A percentile compares a stretch with the other conserved stretches of the same genome.
Evolutionary conservation across 768 basidiomycete genomes (phyloP).

Genomic region (Pleurotus cornucopiae): DNA sequence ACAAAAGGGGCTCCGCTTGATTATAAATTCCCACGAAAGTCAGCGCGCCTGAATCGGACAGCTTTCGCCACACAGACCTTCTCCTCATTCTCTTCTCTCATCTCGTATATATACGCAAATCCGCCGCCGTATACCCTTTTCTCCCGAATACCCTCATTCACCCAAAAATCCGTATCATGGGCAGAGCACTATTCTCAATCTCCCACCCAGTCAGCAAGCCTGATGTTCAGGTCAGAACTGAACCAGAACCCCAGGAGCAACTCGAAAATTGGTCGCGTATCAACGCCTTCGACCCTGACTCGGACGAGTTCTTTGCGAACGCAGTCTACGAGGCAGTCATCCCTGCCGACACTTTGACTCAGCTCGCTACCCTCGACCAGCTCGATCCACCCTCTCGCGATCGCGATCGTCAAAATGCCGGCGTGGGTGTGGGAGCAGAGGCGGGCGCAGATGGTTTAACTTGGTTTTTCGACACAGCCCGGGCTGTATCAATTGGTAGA

Average conservation of each 20-base stretch:
- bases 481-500: neutral
- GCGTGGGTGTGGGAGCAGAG: constrained; percentile 4
- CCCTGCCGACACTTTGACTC: constrained; percentile 26
- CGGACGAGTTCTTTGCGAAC: constrained; percentile 67
- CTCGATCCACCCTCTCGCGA: constrained; percentile 1
- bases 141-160: constrained; percentile 18
- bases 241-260: constrained; percentile 31
- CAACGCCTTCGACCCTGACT: constrained; percentile 76
- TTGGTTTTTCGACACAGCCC: neutral
- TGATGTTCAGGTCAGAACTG: constrained; percentile 31
- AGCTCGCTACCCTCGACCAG: neutral
- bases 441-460: neutral
- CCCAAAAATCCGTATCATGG: constrained; percentile 37
- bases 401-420: constrained; percentile 5
- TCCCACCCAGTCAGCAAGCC: constrained; percentile 30
- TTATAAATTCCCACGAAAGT: neutral
- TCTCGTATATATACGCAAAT: constrained; percentile 8
- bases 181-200: constrained; percentile 56
- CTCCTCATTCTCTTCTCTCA: constrained; percentile 1
- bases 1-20: constrained; percentile 3
- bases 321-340: constrained; percentile 69
- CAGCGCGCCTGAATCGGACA: constrained; percentile 9
- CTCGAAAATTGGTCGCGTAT: constrained; percentile 61
- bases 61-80: neutral
- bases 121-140: constrained; percentile 2